Percentiles rank a stretch among this genome's conserved stretches.
Conservation (phyloP, 2,329 filamentous ascomycete genomes). For the Aspergillus texensis region DNA sequence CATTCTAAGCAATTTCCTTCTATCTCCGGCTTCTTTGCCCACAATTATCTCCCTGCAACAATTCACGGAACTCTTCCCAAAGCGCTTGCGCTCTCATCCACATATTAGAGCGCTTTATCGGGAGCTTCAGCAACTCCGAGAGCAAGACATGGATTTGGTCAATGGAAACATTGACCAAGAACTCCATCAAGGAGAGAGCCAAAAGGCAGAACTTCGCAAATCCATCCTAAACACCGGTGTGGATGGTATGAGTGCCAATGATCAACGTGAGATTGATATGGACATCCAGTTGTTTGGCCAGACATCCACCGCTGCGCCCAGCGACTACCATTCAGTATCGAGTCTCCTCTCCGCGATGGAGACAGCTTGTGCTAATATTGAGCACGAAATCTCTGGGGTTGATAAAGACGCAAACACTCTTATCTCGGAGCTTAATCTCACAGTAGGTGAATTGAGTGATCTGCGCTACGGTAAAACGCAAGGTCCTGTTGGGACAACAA, state of each 20-base stretch:
- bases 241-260: conserved; percentile 33
- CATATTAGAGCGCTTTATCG: conserved; percentile 74
- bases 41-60: conserved; percentile 72
- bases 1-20: conserved; percentile 76
- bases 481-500: conserved; percentile 54
- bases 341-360: conserved; percentile 72
- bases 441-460: conserved; percentile 75
- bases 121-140: conserved; percentile 75
- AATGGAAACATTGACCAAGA: conserved; percentile 54
- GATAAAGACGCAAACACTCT: conserved; percentile 66
- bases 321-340: conserved; percentile 60
- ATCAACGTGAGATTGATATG: conserved; percentile 46
- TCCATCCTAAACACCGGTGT: conserved; percentile 35
- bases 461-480: conserved; percentile 75
- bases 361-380: conserved; percentile 64
- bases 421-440: conserved; percentile 64
- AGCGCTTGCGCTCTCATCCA: conserved; percentile 64
- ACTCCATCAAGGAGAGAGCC: conserved; percentile 37
- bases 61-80: conserved; percentile 77
- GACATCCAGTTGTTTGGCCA: conserved; percentile 64
- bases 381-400: conserved; percentile 67
- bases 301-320: conserved; percentile 38
- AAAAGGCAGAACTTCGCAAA: conserved; percentile 42
- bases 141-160: conserved; percentile 68
- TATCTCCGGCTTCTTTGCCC: conserved; percentile 73